These are phyloP conservation scores for Bruguiera hainesii DNA, from an alignment of 441 rosid species.

Conservation along the genomic window DNA sequence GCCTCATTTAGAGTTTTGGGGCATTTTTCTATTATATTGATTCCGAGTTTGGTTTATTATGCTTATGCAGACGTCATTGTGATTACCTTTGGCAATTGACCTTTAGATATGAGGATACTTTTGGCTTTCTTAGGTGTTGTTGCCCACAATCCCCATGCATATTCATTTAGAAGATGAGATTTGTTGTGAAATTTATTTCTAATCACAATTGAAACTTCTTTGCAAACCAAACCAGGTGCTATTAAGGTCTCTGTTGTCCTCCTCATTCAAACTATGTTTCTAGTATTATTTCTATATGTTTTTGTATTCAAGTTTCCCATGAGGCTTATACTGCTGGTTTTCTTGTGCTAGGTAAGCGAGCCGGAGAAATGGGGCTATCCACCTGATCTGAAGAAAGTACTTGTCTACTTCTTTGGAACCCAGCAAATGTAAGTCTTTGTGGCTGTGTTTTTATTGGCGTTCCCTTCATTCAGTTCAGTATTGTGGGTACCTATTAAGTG, in stretches of 20 bases:
- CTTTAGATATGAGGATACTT: background rate
- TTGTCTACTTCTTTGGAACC: constrained; percentile 95
- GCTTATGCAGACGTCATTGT: background rate
- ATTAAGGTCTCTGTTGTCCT: background rate
- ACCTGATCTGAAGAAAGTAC: constrained; percentile 87
- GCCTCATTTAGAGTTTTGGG: background rate
- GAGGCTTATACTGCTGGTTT: constrained; percentile 18
- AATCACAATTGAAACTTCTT: background rate
- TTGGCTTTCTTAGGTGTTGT: background rate
- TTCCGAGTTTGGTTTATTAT: no score
- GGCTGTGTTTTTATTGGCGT: background rate
- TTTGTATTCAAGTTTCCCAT: background rate
- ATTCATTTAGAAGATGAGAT: background rate
- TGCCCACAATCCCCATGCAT: background rate
- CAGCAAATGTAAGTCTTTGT: constrained; percentile 82
- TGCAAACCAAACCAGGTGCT: background rate
- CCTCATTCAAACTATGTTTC: background rate
- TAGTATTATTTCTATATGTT: background rate
- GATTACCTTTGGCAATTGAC: background rate
- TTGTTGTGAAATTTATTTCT: background rate
- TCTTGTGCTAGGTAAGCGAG: constrained; percentile 71
- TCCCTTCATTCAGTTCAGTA: no score
- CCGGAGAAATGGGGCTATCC: constrained; percentile 96
- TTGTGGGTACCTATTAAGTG: no score
- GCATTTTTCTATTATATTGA: no score